Conservation (phyloP, 805 yeast species). For the Kuraishia piskuri region DNA sequence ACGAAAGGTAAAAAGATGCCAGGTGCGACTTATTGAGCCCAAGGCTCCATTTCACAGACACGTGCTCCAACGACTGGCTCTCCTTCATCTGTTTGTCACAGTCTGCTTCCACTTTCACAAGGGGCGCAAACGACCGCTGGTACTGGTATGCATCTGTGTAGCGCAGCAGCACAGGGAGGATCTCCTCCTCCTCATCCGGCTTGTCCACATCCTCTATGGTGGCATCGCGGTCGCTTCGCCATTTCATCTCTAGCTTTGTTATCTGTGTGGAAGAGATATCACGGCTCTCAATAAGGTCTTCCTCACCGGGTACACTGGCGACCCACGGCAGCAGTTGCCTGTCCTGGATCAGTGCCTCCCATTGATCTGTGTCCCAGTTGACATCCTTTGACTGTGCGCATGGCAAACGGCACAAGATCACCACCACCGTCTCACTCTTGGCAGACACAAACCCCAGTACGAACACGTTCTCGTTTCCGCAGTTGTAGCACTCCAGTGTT, state of each 20-base stretch:
- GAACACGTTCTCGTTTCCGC: conserved; percentile 78
- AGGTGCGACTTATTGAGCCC: conserved; percentile 57
- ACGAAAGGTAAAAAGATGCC: conserved; percentile 51
- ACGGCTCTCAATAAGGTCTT: conserved; percentile 46
- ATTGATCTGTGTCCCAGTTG: conserved; percentile 80
- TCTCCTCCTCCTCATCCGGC: conserved; percentile 44
- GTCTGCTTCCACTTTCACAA: conserved; percentile 75
- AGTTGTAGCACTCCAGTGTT: conserved; percentile 79
- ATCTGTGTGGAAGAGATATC: conserved; percentile 59
- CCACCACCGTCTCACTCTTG: conserved; percentile 78
- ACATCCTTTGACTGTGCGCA: conserved; percentile 71
- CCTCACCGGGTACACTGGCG: conserved; percentile 61
- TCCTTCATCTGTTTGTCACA: conserved; percentile 69
- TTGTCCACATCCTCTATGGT: conserved; percentile 59
- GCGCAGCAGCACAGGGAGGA: conserved; percentile 65
- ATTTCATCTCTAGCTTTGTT: conserved; percentile 64
- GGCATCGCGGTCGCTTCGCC: conserved; percentile 64
- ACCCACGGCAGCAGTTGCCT: conserved; percentile 78
- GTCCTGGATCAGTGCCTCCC: conserved; percentile 83
- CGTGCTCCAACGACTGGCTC: conserved; percentile 66
- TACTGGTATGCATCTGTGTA: conserved; percentile 80
- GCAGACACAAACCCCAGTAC: conserved; percentile 83
- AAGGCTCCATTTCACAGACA: conserved; percentile 65
- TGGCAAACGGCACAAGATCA: conserved; percentile 79
- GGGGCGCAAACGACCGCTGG: conserved; percentile 77